Evolutionary conservation across 2,329 filamentous ascomycete species (phyloP).

Genomic region (Metarhizium guizhouense): DNA sequence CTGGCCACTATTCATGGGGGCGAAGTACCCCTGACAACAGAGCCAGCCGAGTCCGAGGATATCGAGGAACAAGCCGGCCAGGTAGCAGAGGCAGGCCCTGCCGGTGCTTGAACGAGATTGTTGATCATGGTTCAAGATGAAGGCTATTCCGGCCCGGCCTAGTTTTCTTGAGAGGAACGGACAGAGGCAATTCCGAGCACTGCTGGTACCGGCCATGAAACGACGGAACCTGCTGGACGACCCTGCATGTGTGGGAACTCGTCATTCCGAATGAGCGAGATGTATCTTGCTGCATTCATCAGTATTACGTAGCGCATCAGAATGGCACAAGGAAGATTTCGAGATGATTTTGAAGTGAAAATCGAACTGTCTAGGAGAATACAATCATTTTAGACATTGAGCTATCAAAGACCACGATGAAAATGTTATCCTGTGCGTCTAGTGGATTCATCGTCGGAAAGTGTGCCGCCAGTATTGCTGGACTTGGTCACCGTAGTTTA

Average conservation of each 20-base stretch:
- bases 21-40: neutral
- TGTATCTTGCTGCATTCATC: neutral
- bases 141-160: neutral
- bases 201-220: conserved; percentile 6
- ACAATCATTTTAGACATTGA: neutral
- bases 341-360: neutral
- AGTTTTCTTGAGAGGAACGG: neutral
- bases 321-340: neutral
- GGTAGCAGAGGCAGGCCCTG: conserved; percentile 4
- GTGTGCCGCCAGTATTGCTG: too few species aligned
- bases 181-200: conserved; percentile 19
- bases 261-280: neutral
- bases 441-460: too few species aligned
- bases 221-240: conserved; percentile 8
- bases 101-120: conserved; percentile 7
- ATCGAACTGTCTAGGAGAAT: neutral
- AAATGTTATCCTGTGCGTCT: too few species aligned
- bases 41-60: neutral
- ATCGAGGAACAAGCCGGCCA: conserved; percentile 6
- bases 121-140: neutral
- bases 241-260: neutral
- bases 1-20: conserved; percentile 23
- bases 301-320: neutral
- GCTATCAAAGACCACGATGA: too few species aligned
- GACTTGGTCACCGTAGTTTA: too few species aligned